Base-by-base conservation (phyloP, 371 early-diverging fungal genomes). In the Apophysomyces ossiformis region DNA sequence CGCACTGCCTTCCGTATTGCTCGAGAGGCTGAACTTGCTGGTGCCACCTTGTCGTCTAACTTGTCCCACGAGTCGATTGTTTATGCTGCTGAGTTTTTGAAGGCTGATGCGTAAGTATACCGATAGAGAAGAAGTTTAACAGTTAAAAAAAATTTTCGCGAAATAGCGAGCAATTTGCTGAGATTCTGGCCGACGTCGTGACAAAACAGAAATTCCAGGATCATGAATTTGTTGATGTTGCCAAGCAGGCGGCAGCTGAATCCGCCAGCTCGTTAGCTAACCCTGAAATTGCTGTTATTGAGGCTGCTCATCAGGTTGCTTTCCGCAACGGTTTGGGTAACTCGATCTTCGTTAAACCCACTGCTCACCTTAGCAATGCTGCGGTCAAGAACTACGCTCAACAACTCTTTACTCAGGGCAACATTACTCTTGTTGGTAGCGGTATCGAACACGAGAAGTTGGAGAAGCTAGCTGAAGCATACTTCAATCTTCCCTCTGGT, bases 261-360 rank as follows among this genome's bases (percentile, higher is more conserved):
- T 77, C 91, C 37, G 71, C 83, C 64, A 79, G 83, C 38, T 92
- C 95, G 43, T 84, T 87, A 59, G 67, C 87, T 39, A 84, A 87
- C 75, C 85, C 95, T 57, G 85, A 85, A 65, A 78, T 90, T 41
- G 73, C 83, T 45, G 90, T 90, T 57, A 66, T 93, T 35, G 96
- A 97, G 72, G 86, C 87, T 43, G 85, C 93, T 69, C 98, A 98
- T 85, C 85, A 82, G 67, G 90, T 89, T 44, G 97, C 97, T 50
- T 98, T 96, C 93, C 94, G 97, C 75, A 76, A 74, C 69, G 99
- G 99, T 39, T 91, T 98, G 70, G 99, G 97, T 62, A 96, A 97
- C 92, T 89, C 97, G 32, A 80, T 96, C 65, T 96, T 90, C 74
- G 96, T 95, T 61, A 74, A 85, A 67, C 74, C 86, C 32, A 79